A percentile compares a stretch with the other conserved stretches of the same genome.
Evolutionary conservation across 2,329 filamentous ascomycete species (phyloP).

Genomic region (Geosmithia putterillii): DNA sequence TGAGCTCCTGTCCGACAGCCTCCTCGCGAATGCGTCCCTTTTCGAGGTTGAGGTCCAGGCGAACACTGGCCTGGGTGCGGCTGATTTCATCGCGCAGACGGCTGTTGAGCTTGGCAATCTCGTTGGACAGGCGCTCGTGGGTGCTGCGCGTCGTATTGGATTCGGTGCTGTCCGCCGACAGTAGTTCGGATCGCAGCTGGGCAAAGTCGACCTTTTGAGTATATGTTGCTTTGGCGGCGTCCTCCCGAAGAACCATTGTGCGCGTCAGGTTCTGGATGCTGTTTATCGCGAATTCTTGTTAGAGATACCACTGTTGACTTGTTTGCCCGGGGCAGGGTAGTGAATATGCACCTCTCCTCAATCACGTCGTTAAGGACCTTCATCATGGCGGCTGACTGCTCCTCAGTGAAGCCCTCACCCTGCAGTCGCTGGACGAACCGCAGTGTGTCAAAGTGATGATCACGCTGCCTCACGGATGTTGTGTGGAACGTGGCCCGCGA

Average conservation of each 20-base stretch:
- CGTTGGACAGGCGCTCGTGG: conserved; percentile 87
- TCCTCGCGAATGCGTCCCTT: conserved; percentile 95
- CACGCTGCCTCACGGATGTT: conserved; percentile 44
- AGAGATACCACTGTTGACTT: not conserved
- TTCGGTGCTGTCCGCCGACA: conserved; percentile 86
- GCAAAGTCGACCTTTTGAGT: conserved; percentile 95
- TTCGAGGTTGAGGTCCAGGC: conserved; percentile 87
- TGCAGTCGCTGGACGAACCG: conserved; percentile 90
- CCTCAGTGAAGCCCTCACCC: conserved; percentile 87
- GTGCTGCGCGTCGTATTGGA: conserved; percentile 76
- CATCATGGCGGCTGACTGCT: conserved; percentile 98
- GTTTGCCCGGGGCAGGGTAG: not conserved
- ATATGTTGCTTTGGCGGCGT: conserved; percentile 69
- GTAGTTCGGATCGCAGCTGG: conserved; percentile 86
- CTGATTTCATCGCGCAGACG: conserved; percentile 87
- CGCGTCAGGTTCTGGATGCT: conserved; percentile 94
- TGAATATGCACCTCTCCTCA: conserved; percentile 59
- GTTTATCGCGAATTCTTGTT: not conserved
- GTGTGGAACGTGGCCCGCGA: conserved; percentile 50
- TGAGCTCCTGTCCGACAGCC: conserved; percentile 90
- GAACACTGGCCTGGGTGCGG: conserved; percentile 82
- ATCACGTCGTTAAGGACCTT: conserved; percentile 92
- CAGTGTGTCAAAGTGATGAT: conserved; percentile 96
- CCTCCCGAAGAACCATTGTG: conserved; percentile 95
- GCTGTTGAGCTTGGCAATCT: conserved; percentile 85